Conservation (phyloP, 441 rosid genomes). For the Populus trichocarpa region DNA sequence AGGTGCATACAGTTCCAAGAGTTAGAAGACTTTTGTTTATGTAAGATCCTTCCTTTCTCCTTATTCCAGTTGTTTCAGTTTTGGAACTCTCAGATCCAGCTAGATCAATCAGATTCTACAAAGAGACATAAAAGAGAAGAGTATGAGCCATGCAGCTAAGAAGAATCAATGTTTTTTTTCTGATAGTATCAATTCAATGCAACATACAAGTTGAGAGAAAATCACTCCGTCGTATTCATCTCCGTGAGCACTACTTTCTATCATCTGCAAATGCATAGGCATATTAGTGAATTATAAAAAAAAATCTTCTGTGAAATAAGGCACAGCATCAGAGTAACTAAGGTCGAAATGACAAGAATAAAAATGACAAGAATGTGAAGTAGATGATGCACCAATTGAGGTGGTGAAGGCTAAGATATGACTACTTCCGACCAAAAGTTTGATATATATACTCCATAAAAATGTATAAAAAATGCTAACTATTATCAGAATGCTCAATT, state of each 20-base stretch:
- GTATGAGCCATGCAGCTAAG: constrained; percentile 18
- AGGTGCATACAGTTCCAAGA: constrained; percentile 88
- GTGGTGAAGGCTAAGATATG: background rate
- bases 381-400: background rate
- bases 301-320: background rate
- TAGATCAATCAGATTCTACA: constrained; percentile 94
- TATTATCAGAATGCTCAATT: background rate
- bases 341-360: background rate
- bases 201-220: constrained; percentile 94
- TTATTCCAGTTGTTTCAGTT: too few relatives aligned
- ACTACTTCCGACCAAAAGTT: background rate
- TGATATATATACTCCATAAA: background rate
- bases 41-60: too few relatives aligned
- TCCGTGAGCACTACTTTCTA: constrained; percentile 92
- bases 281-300: constrained; percentile 11
- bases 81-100: too few relatives aligned
- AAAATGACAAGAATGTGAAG: background rate
- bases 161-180: constrained; percentile 9
- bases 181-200: constrained; percentile 13
- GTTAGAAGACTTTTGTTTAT: constrained; percentile 90
- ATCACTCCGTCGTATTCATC: constrained; percentile 99
- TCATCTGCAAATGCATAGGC: constrained; percentile 64
- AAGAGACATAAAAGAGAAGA: constrained; percentile 8
- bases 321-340: background rate
- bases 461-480: background rate